These are phyloP conservation scores for Rhizopogon salebrosus DNA, from an alignment of 768 basidiomycete species.

Conservation along the genomic window DNA sequence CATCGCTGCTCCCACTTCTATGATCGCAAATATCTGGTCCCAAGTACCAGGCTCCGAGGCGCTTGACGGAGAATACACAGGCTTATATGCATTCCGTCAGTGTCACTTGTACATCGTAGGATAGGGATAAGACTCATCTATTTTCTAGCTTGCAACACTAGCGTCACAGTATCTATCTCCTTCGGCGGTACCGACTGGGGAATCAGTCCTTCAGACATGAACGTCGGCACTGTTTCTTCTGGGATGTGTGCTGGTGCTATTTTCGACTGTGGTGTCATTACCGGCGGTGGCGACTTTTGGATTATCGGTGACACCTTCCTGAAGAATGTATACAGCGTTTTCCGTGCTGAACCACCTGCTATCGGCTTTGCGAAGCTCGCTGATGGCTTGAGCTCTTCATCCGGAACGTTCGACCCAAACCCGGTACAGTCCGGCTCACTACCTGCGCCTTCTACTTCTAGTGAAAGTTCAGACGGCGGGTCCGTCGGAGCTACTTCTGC, in stretches of 20 bases:
- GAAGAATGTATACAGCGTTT: no score
- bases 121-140: conserved; percentile 1
- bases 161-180: conserved; percentile 52
- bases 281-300: conserved; percentile 40
- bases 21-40: conserved; percentile 60
- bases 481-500: no score
- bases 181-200: conserved; percentile 81
- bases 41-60: conserved; percentile 54
- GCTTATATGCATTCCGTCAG: conserved; percentile 82
- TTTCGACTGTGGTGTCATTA: conserved; percentile 59
- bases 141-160: conserved; percentile 58
- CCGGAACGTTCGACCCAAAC: no score
- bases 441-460: no score
- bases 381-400: no score
- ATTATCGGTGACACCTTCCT: conserved; percentile 76
- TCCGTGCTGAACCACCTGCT: no score
- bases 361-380: no score
- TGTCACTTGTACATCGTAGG: conserved; percentile 1
- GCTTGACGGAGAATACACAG: conserved; percentile 42
- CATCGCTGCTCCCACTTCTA: conserved; percentile 72
- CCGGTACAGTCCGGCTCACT: no score
- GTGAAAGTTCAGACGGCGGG: no score
- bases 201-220: conserved; percentile 75
- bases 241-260: conserved; percentile 57
- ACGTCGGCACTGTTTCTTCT: conserved; percentile 47